Conservation (phyloP, 2,329 filamentous ascomycete genomes). For the Calonectria pteridis region DNA sequence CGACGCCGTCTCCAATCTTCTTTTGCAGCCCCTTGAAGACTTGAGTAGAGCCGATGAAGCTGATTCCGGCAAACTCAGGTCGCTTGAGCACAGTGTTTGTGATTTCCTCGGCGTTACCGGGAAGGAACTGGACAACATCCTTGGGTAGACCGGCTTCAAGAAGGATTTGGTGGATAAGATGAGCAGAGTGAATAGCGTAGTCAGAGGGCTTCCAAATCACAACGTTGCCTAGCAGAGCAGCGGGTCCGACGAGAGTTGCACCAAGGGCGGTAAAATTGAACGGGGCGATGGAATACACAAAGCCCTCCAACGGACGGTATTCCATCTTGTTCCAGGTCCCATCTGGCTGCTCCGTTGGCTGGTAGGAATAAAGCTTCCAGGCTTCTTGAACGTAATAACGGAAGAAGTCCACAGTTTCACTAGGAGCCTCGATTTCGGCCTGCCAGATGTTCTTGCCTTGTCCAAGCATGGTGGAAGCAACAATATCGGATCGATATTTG, state of each 20-base stretch:
- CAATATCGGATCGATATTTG: neutral
- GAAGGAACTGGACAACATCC: neutral
- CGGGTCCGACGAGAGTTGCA: neutral
- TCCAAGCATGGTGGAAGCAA: neutral
- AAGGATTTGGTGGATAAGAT: conserved; percentile 6
- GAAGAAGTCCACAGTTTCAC: conserved; percentile 3
- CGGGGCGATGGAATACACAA: conserved; percentile 91
- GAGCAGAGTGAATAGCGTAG: neutral
- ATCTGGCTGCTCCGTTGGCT: neutral
- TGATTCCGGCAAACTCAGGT: neutral
- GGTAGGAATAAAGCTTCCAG: neutral
- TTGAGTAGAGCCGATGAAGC: neutral
- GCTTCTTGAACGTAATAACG: neutral
- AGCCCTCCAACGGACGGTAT: conserved; percentile 72
- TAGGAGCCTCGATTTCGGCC: neutral
- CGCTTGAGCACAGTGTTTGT: neutral
- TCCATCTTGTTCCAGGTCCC: conserved; percentile 4
- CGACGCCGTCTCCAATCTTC: neutral
- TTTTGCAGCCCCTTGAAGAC: neutral
- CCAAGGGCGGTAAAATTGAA: conserved; percentile 79
- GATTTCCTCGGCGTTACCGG: neutral
- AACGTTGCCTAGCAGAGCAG: neutral
- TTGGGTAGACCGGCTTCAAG: neutral
- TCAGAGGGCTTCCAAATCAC: neutral
- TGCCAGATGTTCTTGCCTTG: conserved; percentile 5